Percentiles rank a stretch among this genome's conserved stretches.
Conservation (phyloP, 495 filamentous ascomycete species). For the Penicillium longicatenatum region DNA sequence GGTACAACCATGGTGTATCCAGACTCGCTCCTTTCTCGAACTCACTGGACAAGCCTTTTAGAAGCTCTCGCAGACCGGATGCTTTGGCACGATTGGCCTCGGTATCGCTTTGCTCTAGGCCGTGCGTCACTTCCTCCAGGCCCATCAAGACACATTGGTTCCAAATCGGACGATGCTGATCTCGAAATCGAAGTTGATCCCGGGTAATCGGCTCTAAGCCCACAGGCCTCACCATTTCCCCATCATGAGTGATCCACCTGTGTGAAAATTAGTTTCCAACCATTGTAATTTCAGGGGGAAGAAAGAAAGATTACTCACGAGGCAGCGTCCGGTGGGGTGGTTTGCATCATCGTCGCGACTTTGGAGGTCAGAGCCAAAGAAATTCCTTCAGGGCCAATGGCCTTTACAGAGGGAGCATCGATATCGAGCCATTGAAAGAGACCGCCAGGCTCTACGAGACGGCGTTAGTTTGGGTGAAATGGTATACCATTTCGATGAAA, state of each 20-base stretch:
- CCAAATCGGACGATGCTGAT: background rate
- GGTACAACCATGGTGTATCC: background rate
- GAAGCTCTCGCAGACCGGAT: background rate
- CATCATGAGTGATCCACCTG: background rate
- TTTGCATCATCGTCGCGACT: background rate
- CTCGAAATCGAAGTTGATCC: background rate
- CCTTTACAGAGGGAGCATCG: background rate
- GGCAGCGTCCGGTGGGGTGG: background rate
- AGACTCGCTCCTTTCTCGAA: background rate
- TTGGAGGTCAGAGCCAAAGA: background rate
- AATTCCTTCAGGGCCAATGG: background rate
- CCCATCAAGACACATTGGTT: background rate
- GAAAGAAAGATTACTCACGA: background rate
- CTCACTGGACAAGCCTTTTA: background rate
- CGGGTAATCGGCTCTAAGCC: background rate
- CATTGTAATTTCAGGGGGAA: too few species aligned
- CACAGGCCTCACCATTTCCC: background rate
- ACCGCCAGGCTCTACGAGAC: conserved; percentile 4
- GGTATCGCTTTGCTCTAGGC: background rate
- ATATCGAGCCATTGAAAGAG: background rate
- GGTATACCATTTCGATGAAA: too few species aligned
- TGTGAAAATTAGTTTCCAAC: background rate
- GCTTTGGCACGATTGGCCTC: background rate
- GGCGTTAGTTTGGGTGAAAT: too few species aligned
- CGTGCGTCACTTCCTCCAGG: background rate